A percentile compares a stretch with the other conserved stretches of the same genome.
Evolutionary conservation across 306 rosid species (phyloP).

Genomic region (Gillenia trifoliata): DNA sequence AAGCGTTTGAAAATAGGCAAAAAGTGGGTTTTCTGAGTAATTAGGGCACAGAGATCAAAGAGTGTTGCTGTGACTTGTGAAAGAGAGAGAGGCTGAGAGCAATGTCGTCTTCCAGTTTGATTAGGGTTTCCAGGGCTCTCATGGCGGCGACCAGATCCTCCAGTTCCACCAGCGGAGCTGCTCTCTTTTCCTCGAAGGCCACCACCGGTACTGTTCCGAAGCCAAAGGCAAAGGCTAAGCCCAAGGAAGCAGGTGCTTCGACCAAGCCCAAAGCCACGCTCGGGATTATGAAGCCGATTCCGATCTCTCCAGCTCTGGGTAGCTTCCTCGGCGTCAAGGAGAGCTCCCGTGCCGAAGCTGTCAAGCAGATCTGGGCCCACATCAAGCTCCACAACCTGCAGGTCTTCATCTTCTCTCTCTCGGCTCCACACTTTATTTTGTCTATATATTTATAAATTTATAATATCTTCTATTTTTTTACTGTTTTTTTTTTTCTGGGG

Average conservation of each 20-base stretch:
- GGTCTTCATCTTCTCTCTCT: constrained; percentile 16
- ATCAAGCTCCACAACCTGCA: constrained; percentile 43
- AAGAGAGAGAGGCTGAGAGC: constrained; percentile 1
- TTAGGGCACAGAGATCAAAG: background rate
- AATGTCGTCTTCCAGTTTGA: constrained; percentile 2
- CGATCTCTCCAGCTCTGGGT: constrained; percentile 33
- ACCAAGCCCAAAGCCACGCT: background rate
- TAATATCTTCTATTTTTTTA: background rate
- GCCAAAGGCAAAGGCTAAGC: constrained; percentile 12
- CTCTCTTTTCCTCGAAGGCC: constrained; percentile 9
- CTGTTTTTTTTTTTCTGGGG: background rate
- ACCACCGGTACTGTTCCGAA: background rate
- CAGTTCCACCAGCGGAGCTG: constrained; percentile 5
- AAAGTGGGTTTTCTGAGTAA: background rate
- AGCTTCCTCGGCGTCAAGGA: constrained; percentile 34
- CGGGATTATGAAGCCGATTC: constrained; percentile 29
- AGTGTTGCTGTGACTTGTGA: background rate
- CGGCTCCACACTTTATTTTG: background rate
- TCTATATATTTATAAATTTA: background rate
- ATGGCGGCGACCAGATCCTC: constrained; percentile 27
- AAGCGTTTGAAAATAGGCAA: background rate
- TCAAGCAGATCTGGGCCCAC: constrained; percentile 47
- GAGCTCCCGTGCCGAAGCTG: constrained; percentile 36
- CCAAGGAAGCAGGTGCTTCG: constrained; percentile 1
- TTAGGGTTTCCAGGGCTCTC: constrained; percentile 30